These are phyloP conservation scores for Pythium folliculosum DNA, from an alignment of 352 stramenopile species.

Conservation along the genomic window DNA sequence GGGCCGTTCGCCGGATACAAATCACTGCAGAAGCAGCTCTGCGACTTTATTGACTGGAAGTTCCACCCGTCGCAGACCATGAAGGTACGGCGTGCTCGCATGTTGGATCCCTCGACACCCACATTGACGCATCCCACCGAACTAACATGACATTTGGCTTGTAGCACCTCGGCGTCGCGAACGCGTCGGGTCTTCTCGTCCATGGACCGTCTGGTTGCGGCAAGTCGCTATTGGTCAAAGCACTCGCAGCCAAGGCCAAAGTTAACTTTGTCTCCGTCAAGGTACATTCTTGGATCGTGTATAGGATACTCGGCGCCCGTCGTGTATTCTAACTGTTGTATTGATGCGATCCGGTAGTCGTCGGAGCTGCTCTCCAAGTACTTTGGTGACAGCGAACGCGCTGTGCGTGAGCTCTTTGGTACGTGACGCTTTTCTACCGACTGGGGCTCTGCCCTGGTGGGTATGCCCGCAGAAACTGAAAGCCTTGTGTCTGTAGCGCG, in stretches of 20 bases:
- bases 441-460: too few relatives aligned
- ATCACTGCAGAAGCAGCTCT: constrained; percentile 54
- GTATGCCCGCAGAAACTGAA: too few relatives aligned
- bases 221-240: constrained; percentile 80
- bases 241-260: constrained; percentile 53
- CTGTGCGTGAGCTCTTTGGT: constrained; percentile 82
- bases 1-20: constrained; percentile 66
- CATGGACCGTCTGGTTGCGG: constrained; percentile 80
- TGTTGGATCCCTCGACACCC: background rate
- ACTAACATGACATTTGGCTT: too few relatives aligned
- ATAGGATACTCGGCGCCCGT: background rate
- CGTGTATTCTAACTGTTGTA: too few relatives aligned
- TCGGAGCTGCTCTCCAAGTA: constrained; percentile 87
- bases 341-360: constrained; percentile 37
- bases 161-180: constrained; percentile 64
- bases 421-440: constrained; percentile 7
- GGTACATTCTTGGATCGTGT: constrained; percentile 29
- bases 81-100: constrained; percentile 42
- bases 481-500: constrained; percentile 37
- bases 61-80: constrained; percentile 64
- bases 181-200: constrained; percentile 74
- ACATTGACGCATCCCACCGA: background rate
- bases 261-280: constrained; percentile 86
- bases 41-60: constrained; percentile 69
- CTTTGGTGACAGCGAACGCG: constrained; percentile 85